Evolutionary conservation across 2,329 filamentous ascomycete species (phyloP), one percentile per base, ranked within the genome.

Genomic region (Stagonosporopsis cucurbitacearum): DNA sequence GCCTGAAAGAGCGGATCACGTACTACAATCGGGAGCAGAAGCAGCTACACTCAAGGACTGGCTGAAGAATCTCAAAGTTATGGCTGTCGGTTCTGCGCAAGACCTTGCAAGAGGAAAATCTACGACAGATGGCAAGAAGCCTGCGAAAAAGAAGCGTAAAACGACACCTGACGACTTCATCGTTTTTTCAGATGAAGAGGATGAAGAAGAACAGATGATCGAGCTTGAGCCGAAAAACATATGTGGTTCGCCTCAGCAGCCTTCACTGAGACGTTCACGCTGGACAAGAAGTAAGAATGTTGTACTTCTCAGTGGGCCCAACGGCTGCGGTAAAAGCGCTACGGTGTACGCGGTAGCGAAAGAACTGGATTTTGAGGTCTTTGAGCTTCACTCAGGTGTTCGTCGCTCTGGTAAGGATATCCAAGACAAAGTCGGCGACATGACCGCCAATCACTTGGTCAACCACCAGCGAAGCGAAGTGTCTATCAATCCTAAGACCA

Each of bases 401-500:
- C 87, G 93, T 46, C 84, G 95, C 59, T 96, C 86, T 69, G 94
- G 93, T 28, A 95, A 89, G 72, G 95, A 99, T 67, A 87, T 99
- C 43, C 74, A 96, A 30, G 95, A 99, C 67, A 91, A 86, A 65
- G 91, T 99, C 40, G 96, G 95, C 36, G 92, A 99, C 75, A 98
- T 99, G 94, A 95, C 92, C 4, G 88, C 88, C 58, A 98, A 99
- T 67, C 95, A 99, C 75, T 83, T 96, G 1, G 94, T 99, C 19
- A 86, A 87, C 61, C 81, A 72, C 51, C 58, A 73, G 66, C 42
- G 73, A 63, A 43, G 56, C 12, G 59, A 63, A 33, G 6, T 43
- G 4, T 32, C 43, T 22, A 43, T 41, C 12, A 50, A 80, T 79
- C 44, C 48, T 0, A 61, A 65, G 32, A 45, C 61, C 23, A 51